Base-by-base conservation (phyloP, 139 green algal species). In the Desmodesmus armatus region DNA sequence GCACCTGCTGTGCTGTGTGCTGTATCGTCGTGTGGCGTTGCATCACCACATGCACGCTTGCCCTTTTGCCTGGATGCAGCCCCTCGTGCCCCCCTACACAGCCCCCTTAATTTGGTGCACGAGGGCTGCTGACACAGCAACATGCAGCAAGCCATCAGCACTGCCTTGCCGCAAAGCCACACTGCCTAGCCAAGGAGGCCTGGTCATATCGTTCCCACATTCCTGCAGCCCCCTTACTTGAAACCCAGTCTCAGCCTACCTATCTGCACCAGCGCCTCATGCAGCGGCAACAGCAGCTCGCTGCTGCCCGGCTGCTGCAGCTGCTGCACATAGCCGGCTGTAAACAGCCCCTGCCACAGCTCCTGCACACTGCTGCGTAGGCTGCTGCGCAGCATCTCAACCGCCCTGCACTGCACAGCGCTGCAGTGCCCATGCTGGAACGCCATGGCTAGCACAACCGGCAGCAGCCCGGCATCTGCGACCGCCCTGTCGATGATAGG, bases 331-430 rank as follows among this genome's bases (percentile, higher is more conserved):
- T 66, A 71, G 27, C 81, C 81, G 27, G 25, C 47, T 9, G 17
- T 65, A 37, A 87, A 87, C 49, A 87, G 81, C 39, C 47, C 53
- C 70, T 77, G 70, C 81, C 81, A 87, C 49, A 87, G 70, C 43
- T 60, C 51, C 53, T 7, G 43, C 29, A 82, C 51, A 21, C 41
- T 40, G 37, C 69, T 82, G 23, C 3, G 21, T 51, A 87, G n/a
- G 41, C 53, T 51, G 33, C 70, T 49, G 21, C 70, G 69, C 70
- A 87, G 51, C 70, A 80, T 74, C 70, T 87, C 51, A 19, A 70
- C 51, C 29, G 55, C 70, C 37, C 81, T 78, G 41, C 51, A 87
- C 47, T 87, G 81, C 71, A 87, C 55, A 5, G 81, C 53, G 51
- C 71, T 87, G 70, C 70, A 80, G 23, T 35, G 51, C 33, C 74